Base-by-base conservation (phyloP, 2,329 filamentous ascomycete species). In the Phaeosphaeria sp. region DNA sequence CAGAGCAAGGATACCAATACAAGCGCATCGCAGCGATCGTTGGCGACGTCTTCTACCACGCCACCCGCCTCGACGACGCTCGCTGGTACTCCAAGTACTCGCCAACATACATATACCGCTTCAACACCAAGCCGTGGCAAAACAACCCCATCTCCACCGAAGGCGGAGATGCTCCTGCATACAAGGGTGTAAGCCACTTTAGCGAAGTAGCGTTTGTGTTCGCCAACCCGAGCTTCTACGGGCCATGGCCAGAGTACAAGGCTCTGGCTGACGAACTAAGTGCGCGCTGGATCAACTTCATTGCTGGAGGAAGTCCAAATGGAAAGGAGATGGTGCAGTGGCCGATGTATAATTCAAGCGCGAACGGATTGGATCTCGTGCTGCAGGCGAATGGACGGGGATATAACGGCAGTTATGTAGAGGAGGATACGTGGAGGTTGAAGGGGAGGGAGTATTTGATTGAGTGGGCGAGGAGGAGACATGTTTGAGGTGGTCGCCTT, bases 81-180 rank as follows among this genome's bases (percentile, higher is more conserved):
- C 17, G 82, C 82, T 20, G 75, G 78, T 56, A 82, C 82, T 40
- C 83, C 76, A 67, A 79, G 81, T 67, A 77, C 77, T 75, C 78
- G 7, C 73, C 84, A 0, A 80, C 83, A 2, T 89, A 87, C 74
- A 84, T 83, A 58, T 89, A 88, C 76, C 82, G 84, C 48, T 89
- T 89, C 79, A 86, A 89, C 66, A 77, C 75, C 4, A 67, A 71
- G 13, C 74, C 74, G 2, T 77, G 68, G 57, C 59, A 66, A 44
- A 54, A 71, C 52, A 57, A 56, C 52, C 64, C 65, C 9, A 72
- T 71, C 17, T 60, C 70, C 0, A 68, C 80, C 7, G 69, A 80
- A 0, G 80, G 81, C n/a, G 81, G 82, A 13, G 68, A 81, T 5
- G 64, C 71, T 1, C 74, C 78, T 0, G 76, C 76, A 17, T 78